These are phyloP conservation scores for Fraxinus sp. DNA, from an alignment of 305 asterid genomes.

Conservation along the genomic window DNA sequence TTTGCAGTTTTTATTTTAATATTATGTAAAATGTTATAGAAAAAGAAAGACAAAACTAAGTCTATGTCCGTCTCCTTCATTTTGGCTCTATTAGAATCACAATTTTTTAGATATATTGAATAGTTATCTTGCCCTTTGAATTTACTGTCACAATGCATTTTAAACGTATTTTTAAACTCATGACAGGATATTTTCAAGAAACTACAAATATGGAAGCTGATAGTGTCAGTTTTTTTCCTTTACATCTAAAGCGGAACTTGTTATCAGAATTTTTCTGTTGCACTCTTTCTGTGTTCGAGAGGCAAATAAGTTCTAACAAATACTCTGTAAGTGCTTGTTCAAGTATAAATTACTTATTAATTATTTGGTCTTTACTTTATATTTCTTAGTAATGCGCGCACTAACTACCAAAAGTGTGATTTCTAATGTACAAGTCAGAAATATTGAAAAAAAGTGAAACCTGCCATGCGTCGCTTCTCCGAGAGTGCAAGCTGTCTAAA, in stretches of 20 bases:
- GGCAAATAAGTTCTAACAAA: slow-evolving; percentile 55
- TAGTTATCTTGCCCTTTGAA: not conserved
- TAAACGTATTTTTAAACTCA: not conserved
- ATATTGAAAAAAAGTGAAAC: not conserved
- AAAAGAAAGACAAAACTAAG: not conserved
- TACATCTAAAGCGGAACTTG: slow-evolving; percentile 49
- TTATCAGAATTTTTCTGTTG: slow-evolving; percentile 44
- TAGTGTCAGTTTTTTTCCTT: slow-evolving; percentile 46
- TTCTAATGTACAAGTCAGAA: not conserved
- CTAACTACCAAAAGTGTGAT: not conserved
- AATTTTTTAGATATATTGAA: not conserved
- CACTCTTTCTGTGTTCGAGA: slow-evolving; percentile 52
- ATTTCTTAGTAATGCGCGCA: slow-evolving; percentile 14
- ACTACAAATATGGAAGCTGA: slow-evolving; percentile 46
- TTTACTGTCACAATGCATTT: not conserved
- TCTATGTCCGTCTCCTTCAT: not conserved
- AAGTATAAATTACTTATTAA: slow-evolving; percentile 14
- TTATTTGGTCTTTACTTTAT: slow-evolving; percentile 20
- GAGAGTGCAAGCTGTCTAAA: not conserved
- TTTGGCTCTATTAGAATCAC: not conserved
- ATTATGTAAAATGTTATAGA: not conserved
- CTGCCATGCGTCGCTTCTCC: not conserved
- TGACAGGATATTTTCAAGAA: slow-evolving; percentile 50
- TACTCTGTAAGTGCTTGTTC: slow-evolving; percentile 42
- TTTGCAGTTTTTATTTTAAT: not conserved